Conservation (phyloP, 768 basidiomycete genomes). For the Boletus reticuloceps region DNA sequence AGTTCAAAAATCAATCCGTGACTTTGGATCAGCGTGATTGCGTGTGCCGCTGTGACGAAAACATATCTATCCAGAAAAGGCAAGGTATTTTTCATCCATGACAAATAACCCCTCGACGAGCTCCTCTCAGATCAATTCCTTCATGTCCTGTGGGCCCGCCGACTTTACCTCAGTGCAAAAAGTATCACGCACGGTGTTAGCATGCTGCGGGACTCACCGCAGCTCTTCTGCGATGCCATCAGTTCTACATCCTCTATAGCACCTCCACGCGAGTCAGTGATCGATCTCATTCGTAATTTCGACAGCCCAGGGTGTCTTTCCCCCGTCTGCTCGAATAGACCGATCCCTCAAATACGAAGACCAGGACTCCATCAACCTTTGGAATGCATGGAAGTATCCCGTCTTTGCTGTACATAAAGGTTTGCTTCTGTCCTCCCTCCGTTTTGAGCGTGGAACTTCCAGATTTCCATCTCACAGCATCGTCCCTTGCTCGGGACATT, state of each 20-base stretch:
- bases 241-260: slow-evolving; percentile 14
- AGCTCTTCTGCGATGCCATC: slow-evolving; percentile 14
- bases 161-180: background rate
- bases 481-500: slow-evolving; percentile 58
- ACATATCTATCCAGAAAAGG: slow-evolving; percentile 25
- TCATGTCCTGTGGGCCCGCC: background rate
- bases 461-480: slow-evolving; percentile 13
- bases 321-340: slow-evolving; percentile 73
- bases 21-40: background rate
- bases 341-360: slow-evolving; percentile 61
- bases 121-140: background rate
- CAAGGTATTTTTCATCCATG: slow-evolving; percentile 2
- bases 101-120: no score
- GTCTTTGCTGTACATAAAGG: slow-evolving; percentile 67
- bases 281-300: slow-evolving; percentile 46
- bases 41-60: background rate
- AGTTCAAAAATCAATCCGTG: background rate
- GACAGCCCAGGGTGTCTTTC: slow-evolving; percentile 65
- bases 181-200: background rate
- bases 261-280: slow-evolving; percentile 18
- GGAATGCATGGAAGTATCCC: slow-evolving; percentile 74
- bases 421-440: slow-evolving; percentile 21
- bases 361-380: slow-evolving; percentile 53
- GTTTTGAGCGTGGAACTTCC: background rate
- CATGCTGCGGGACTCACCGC: slow-evolving; percentile 28